A percentile compares a stretch with the other conserved stretches of the same genome.
These are phyloP conservation scores for Fusarium sambucinum DNA, from an alignment of 2,329 filamentous ascomycete species.

Conservation along the genomic window DNA sequence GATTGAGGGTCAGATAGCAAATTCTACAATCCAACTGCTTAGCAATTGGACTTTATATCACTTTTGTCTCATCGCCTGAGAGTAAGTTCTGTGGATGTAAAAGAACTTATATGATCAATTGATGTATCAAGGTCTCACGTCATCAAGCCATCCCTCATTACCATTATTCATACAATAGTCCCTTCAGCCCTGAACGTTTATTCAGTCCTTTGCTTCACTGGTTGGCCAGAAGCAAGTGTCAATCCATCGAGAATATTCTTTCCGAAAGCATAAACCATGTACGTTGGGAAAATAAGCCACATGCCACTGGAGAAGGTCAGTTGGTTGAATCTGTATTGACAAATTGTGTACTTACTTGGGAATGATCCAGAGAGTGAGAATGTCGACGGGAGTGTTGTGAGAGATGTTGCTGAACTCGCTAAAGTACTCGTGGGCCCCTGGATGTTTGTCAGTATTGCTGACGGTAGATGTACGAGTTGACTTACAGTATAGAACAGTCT, in stretches of 20 bases:
- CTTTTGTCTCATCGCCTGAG: not conserved
- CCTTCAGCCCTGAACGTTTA: not conserved
- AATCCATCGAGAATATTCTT: conserved; percentile 63
- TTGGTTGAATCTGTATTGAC: fast-evolving
- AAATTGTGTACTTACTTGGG: conserved; percentile 62
- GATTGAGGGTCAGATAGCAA: not conserved
- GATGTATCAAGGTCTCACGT: not conserved
- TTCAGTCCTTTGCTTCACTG: conserved; percentile 33
- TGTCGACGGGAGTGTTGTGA: conserved; percentile 61
- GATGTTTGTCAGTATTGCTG: not conserved
- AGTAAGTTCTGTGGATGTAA: not conserved
- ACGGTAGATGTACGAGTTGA: conserved; percentile 10
- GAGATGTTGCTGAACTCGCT: conserved; percentile 68
- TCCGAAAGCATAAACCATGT: conserved; percentile 65
- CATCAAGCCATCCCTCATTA: conserved; percentile 22
- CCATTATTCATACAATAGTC: conserved; percentile 1
- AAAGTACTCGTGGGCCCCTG: conserved; percentile 69
- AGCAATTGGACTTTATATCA: not conserved
- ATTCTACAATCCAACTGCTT: not conserved
- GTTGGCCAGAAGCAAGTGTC: conserved; percentile 52
- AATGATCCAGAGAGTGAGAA: conserved; percentile 68
- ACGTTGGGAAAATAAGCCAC: conserved; percentile 66
- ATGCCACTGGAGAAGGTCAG: conserved; percentile 57
- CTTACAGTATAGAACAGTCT: conserved; percentile 72
- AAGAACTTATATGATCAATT: conserved; percentile 7